Evolutionary conservation across 305 asterid species (phyloP).

Genomic region (Fraxinus dipetala): DNA sequence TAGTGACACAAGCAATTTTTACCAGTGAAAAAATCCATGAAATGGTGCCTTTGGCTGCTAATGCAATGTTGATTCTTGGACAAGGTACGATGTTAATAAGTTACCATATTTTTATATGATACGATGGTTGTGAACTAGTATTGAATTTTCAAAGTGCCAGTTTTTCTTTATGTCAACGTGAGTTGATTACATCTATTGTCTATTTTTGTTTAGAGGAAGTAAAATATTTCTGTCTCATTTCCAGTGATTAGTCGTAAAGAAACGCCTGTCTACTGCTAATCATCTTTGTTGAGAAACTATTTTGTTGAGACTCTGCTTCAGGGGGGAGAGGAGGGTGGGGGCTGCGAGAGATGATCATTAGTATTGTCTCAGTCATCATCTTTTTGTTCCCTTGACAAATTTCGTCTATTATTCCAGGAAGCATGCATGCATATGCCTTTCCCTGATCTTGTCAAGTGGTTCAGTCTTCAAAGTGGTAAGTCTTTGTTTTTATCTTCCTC

Average conservation of each 20-base stretch:
- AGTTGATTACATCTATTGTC: conserved; percentile 1
- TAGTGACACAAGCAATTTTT: conserved; percentile 66
- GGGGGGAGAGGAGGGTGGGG: background rate
- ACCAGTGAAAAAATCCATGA: conserved; percentile 73
- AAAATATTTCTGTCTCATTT: background rate
- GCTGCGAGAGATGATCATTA: background rate
- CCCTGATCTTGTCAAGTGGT: conserved; percentile 35
- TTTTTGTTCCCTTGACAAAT: conserved; percentile 17
- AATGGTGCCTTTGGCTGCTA: conserved; percentile 53
- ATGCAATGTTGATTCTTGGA: conserved; percentile 63
- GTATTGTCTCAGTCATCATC: background rate
- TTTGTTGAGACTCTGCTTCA: background rate
- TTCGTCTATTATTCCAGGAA: conserved; percentile 42
- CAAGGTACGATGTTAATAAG: conserved; percentile 49
- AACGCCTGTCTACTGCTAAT: background rate
- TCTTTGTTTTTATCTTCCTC: background rate
- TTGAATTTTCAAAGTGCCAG: background rate
- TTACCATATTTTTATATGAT: background rate
- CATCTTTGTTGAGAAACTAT: background rate
- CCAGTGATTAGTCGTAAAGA: background rate
- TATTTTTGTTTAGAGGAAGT: no score
- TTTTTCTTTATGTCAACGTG: conserved; percentile 11
- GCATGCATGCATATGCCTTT: conserved; percentile 55
- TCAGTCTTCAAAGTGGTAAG: conserved; percentile 40
- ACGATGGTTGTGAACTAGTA: background rate